Base-by-base conservation (phyloP, 2,329 filamentous ascomycete species). In the Leptosphaerulina australis region DNA sequence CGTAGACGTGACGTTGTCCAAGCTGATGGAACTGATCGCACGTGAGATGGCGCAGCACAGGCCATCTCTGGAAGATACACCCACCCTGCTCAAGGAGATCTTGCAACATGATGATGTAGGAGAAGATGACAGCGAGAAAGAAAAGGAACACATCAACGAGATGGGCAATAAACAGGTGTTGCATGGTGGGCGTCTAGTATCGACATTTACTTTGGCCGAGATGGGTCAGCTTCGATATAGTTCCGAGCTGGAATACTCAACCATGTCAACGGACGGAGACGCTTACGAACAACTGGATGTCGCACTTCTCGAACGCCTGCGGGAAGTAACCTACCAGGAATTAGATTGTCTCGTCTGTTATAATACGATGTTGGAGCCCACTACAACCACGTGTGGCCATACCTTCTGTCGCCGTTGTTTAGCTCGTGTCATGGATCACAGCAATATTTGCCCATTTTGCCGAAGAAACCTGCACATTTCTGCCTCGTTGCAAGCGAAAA, bases 281-380 rank as follows among this genome's bases (percentile, higher is more conserved):
- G 53, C 67, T 1, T 68, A 73, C 40, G 63, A 72, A 28, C 51
- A 67, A 21, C 53, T 80, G 15, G 84, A 88, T 53, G 58, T 66
- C 4, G 70, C 64, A 7, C 64, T 86, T 7, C 72, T 91, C 21
- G 74, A 79, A 20, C 78, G 77, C 25, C 67, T 94, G 11, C 84
- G 84, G 60, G 81, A 87, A 20, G 76, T 79, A 1, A 79, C 84
- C 3, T 83, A 86, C 53, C 77, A 79, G 12, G 91, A 96, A 67
- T 77, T 95, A 65, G 91, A 96, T 64, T 97, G 92, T 60, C 90
- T 94, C 63, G 85, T 96, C 50, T 96, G 92, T 73, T 95, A 93
- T 70, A 83, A 85, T 30, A 73, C 95, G 17, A 88, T 93, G 69
- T 77, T 91, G 53, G 88, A 96, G 54, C 91, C 92, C 0, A 77